These are phyloP conservation scores for Pseudozyma sp. DNA, from an alignment of 1,284 basidiomycete genomes.

Conservation along the genomic window DNA sequence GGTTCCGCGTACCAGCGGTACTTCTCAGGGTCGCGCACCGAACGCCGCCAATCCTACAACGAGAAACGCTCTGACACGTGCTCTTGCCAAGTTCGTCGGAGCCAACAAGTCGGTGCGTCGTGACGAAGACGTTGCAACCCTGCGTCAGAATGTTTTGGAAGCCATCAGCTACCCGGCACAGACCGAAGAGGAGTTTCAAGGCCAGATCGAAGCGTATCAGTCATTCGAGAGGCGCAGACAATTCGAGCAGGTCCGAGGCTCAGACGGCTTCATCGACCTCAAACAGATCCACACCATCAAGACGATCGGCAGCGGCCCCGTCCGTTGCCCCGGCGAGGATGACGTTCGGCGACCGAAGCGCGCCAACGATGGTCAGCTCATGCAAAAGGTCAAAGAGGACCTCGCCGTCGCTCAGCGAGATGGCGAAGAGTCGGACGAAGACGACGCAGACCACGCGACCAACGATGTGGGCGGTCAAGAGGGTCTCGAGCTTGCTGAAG, in stretches of 20 bases:
- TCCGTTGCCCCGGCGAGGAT: conserved; percentile 51
- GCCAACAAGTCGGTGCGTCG: conserved; percentile 44
- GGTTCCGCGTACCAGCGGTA: conserved; percentile 29
- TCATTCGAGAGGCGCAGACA: conserved; percentile 72
- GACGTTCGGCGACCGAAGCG: conserved; percentile 22
- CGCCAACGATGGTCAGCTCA: conserved; percentile 1
- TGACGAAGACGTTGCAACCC: conserved; percentile 67
- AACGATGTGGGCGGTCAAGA: conserved; percentile 81
- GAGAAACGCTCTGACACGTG: conserved; percentile 25
- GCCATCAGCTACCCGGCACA: conserved; percentile 50
- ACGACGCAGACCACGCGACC: conserved; percentile 70
- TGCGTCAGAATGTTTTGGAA: conserved; percentile 61
- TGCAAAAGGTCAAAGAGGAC: conserved; percentile 37
- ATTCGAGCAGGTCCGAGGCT: conserved; percentile 76
- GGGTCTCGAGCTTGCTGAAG: conserved; percentile 71
- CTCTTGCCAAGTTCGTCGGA: conserved; percentile 43
- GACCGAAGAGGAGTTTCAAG: conserved; percentile 51
- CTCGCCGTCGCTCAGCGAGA: conserved; percentile 71
- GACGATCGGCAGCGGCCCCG: conserved; percentile 69
- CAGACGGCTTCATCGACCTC: conserved; percentile 78
- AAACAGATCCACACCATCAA: conserved; percentile 76
- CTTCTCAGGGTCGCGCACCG: conserved; percentile 14
- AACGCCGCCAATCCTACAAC: conserved; percentile 11
- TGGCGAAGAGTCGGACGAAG: conserved; percentile 65
- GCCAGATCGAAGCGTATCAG: conserved; percentile 54